These are phyloP conservation scores for Actinomortierella ambigua DNA, from an alignment of 371 early-diverging fungal genomes.

Conservation along the genomic window DNA sequence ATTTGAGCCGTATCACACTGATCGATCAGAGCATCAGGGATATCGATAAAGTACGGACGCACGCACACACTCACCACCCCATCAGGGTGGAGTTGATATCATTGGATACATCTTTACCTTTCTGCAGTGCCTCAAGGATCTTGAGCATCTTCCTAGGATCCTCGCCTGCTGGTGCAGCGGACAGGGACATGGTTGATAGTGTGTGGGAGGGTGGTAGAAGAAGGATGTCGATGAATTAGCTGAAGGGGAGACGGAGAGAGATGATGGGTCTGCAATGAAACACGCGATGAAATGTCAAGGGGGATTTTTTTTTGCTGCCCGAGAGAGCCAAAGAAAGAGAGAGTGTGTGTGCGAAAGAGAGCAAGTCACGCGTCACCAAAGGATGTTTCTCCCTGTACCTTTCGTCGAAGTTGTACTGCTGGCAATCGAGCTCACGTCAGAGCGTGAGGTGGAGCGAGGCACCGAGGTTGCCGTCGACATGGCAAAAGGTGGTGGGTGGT, in stretches of 20 bases:
- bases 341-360: neutral
- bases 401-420: neutral
- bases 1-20: too few species aligned
- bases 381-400: neutral
- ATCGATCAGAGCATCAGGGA: too few species aligned
- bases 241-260: neutral
- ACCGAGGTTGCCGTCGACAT: slow-evolving; percentile 45
- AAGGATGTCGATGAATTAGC: neutral
- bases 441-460: slow-evolving; percentile 28
- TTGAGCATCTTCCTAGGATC: slow-evolving; percentile 48
- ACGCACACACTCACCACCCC: too few species aligned
- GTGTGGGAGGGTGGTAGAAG: neutral
- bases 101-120: slow-evolving; percentile 14
- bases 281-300: too few species aligned
- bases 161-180: slow-evolving; percentile 12
- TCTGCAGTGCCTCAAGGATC: slow-evolving; percentile 44
- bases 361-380: neutral
- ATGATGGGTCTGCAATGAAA: neutral
- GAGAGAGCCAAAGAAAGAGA: neutral
- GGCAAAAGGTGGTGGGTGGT: neutral
- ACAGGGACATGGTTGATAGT: neutral
- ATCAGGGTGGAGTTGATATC: too few species aligned
- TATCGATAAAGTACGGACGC: too few species aligned
- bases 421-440: slow-evolving; percentile 21
- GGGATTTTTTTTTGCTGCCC: too few species aligned